Conservation (phyloP, 1,139 yeast genomes). For the Zygosaccharomyces pseudobailii region DNA sequence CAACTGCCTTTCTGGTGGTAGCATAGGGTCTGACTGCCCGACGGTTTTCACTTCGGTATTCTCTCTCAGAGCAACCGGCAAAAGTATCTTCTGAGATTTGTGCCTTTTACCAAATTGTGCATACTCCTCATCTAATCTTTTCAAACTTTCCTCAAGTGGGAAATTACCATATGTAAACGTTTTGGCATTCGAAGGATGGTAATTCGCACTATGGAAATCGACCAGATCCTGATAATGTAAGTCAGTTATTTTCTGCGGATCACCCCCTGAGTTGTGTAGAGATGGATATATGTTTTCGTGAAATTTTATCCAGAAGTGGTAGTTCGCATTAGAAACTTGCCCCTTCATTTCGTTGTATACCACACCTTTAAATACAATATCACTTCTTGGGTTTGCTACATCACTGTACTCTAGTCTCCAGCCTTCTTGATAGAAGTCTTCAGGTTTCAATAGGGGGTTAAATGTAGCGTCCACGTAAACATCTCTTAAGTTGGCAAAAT, state of each 20-base stretch:
- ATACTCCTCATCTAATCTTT: slow-evolving; percentile 51
- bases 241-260: slow-evolving; percentile 74
- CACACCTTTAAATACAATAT: slow-evolving; percentile 82
- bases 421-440: slow-evolving; percentile 93
- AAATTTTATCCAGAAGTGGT: slow-evolving; percentile 77
- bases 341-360: slow-evolving; percentile 99
- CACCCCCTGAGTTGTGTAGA: slow-evolving; percentile 90
- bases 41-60: slow-evolving; percentile 39
- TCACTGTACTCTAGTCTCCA: slow-evolving; percentile 87
- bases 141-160: slow-evolving; percentile 58
- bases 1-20: slow-evolving; percentile 63
- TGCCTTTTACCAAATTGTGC: slow-evolving; percentile 49
- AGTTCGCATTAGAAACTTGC: slow-evolving; percentile 84
- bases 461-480: slow-evolving; percentile 87
- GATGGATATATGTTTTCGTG: slow-evolving; percentile 81
- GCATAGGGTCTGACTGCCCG: slow-evolving; percentile 85
- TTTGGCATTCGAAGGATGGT: slow-evolving; percentile 86
- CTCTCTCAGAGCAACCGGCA: slow-evolving; percentile 44
- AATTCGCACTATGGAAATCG: slow-evolving; percentile 66
- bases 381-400: slow-evolving; percentile 51
- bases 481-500: slow-evolving; percentile 76
- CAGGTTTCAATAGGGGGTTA: slow-evolving; percentile 69
- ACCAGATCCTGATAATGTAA: slow-evolving; percentile 69
- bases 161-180: slow-evolving; percentile 86
- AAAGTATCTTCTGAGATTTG: slow-evolving; percentile 21